These are phyloP conservation scores for Elsinoe batatas DNA, from an alignment of 2,329 filamentous ascomycete genomes.

Conservation along the genomic window DNA sequence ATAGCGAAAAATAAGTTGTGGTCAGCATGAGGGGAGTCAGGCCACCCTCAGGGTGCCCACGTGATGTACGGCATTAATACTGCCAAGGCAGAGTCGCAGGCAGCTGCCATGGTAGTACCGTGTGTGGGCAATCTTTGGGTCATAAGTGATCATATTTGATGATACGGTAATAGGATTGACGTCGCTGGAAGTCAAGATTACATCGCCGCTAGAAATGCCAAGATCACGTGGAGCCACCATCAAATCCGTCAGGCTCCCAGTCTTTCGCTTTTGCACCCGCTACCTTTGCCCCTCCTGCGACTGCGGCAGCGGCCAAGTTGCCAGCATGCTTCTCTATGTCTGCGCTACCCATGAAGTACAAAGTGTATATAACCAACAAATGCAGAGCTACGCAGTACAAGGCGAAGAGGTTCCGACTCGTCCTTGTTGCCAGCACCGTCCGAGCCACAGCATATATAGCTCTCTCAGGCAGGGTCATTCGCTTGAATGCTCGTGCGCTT, in stretches of 20 bases:
- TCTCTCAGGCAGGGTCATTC: constrained; percentile 86
- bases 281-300: constrained; percentile 22
- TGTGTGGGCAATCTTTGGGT: no score
- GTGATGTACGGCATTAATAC: no score
- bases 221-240: constrained; percentile 15
- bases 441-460: constrained; percentile 83
- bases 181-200: neutral
- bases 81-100: no score
- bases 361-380: constrained; percentile 71
- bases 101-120: no score
- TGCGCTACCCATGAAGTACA: constrained; percentile 71
- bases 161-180: no score
- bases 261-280: constrained; percentile 20
- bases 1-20: no score
- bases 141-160: neutral
- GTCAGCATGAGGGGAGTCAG: no score
- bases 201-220: neutral
- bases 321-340: constrained; percentile 55
- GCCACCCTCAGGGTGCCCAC: no score
- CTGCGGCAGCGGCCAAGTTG: constrained; percentile 40
- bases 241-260: constrained; percentile 31
- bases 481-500: constrained; percentile 77
- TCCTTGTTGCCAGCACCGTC: constrained; percentile 80
- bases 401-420: constrained; percentile 88
- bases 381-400: constrained; percentile 84